Percentiles rank a stretch among this genome's conserved stretches.
These are phyloP conservation scores for Stagonosporopsis chrysanthemi DNA, from an alignment of 2,329 filamentous ascomycete genomes.

Conservation along the genomic window DNA sequence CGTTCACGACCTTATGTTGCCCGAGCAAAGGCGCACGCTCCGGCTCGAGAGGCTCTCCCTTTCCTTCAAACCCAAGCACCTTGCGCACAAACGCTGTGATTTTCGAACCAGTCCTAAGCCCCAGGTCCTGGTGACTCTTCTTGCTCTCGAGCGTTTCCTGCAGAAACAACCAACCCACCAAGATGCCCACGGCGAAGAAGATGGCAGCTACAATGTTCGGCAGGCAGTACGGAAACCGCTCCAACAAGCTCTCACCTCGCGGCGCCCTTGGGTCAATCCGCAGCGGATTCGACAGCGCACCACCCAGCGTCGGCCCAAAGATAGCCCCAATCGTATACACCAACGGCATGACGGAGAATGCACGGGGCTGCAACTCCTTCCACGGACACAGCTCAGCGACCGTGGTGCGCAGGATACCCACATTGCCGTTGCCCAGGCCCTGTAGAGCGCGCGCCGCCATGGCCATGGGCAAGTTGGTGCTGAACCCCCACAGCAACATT, in stretches of 20 bases:
- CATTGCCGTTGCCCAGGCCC: conserved; percentile 86
- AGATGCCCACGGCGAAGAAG: conserved; percentile 80
- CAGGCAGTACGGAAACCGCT: conserved; percentile 79
- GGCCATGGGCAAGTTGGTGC: conserved; percentile 79
- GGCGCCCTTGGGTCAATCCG: conserved; percentile 77
- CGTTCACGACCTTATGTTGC: conserved; percentile 28
- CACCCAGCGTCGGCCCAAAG: conserved; percentile 85
- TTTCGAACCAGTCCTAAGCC: conserved; percentile 73
- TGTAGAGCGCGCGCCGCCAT: conserved; percentile 79
- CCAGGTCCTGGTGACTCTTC: conserved; percentile 74
- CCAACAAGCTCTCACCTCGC: conserved; percentile 68
- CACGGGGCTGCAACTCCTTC: conserved; percentile 81
- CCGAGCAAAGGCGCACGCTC: conserved; percentile 45
- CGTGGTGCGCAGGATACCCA: conserved; percentile 84
- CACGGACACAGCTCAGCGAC: conserved; percentile 93
- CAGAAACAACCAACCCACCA: conserved; percentile 79
- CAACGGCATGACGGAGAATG: conserved; percentile 93
- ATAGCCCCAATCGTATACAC: conserved; percentile 88
- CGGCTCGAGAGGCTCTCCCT: conserved; percentile 10
- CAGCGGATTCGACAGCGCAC: conserved; percentile 82
- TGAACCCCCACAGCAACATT: conserved; percentile 84
- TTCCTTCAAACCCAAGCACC: conserved; percentile 23
- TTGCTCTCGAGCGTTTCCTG: conserved; percentile 83
- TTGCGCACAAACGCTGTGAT: conserved; percentile 54
- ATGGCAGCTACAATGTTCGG: conserved; percentile 80